Evolutionary conservation across 78 protist genomes (phyloP).

Genomic region (Tieghemostelium lacteum): DNA sequence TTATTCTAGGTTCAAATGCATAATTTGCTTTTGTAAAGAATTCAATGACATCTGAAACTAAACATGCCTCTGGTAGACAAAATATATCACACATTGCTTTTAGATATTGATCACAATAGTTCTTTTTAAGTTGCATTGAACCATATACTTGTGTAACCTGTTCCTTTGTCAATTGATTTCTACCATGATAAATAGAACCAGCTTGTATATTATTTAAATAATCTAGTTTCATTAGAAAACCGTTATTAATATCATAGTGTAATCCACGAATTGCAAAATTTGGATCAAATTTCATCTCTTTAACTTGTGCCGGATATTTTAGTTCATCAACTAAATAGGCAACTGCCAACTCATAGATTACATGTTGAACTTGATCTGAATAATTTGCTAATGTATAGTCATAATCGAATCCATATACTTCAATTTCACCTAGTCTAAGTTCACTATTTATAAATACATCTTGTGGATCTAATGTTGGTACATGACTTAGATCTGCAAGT

Average conservation of each 20-base stretch:
- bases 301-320: slow-evolving; percentile 52
- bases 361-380: slow-evolving; percentile 55
- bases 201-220: slow-evolving; percentile 72
- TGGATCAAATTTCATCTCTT: slow-evolving; percentile 33
- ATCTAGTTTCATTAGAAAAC: slow-evolving; percentile 68
- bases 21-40: slow-evolving; percentile 34
- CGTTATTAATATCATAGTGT: slow-evolving; percentile 39
- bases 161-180: slow-evolving; percentile 44
- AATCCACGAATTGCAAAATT: slow-evolving; percentile 69
- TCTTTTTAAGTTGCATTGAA: slow-evolving; percentile 63
- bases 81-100: slow-evolving; percentile 69
- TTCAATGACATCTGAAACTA: slow-evolving; percentile 47
- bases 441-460: slow-evolving; percentile 75
- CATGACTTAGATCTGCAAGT: slow-evolving; percentile 31
- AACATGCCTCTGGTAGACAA: slow-evolving; percentile 76
- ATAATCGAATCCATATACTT: slow-evolving; percentile 69
- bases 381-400: slow-evolving; percentile 73
- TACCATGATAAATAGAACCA: slow-evolving; percentile 59
- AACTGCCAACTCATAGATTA: slow-evolving; percentile 55
- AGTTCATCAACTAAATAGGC: slow-evolving; percentile 54
- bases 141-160: slow-evolving; percentile 38
- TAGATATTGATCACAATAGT: slow-evolving; percentile 19
- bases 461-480: slow-evolving; percentile 63
- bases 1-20: slow-evolving; percentile 63
- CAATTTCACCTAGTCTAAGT: slow-evolving; percentile 44